Evolutionary conservation across 2,329 filamentous ascomycete species (phyloP).

Genomic region (Chaetomiaceae sp.): DNA sequence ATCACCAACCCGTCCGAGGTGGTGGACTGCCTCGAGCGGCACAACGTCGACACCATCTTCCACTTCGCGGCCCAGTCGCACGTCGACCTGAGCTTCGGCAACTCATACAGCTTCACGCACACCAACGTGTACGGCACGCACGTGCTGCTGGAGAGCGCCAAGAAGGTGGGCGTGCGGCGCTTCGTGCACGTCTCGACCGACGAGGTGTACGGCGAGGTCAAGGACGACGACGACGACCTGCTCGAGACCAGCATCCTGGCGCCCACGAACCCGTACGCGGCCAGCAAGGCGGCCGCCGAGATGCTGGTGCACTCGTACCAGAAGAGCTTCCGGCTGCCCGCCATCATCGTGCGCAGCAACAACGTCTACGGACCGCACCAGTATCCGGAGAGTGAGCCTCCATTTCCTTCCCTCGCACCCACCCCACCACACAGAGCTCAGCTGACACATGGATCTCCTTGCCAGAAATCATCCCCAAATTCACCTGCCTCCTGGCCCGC

Average conservation of each 20-base stretch:
- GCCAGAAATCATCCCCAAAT: conserved; percentile 77
- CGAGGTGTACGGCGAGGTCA: conserved; percentile 78
- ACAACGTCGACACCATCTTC: conserved; percentile 72
- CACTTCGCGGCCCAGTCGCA: conserved; percentile 85
- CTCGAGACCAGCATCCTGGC: conserved; percentile 67
- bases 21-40: conserved; percentile 60
- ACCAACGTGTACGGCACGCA: conserved; percentile 84
- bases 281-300: conserved; percentile 74
- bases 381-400: conserved; percentile 67
- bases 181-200: conserved; percentile 83
- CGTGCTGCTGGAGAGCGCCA: conserved; percentile 69
- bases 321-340: conserved; percentile 74
- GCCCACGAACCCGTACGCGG: conserved; percentile 77
- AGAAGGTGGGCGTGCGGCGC: conserved; percentile 61
- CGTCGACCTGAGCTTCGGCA: conserved; percentile 75
- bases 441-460: background rate
- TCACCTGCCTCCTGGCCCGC: conserved; percentile 64
- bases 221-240: conserved; percentile 63
- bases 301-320: conserved; percentile 85
- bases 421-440: background rate
- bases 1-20: conserved; percentile 67
- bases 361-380: conserved; percentile 84
- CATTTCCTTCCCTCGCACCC: background rate
- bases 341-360: conserved; percentile 75
- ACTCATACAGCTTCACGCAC: conserved; percentile 74